Evolutionary conservation across 805 yeast species (phyloP).

Genomic region (Spathaspora gorwiae): DNA sequence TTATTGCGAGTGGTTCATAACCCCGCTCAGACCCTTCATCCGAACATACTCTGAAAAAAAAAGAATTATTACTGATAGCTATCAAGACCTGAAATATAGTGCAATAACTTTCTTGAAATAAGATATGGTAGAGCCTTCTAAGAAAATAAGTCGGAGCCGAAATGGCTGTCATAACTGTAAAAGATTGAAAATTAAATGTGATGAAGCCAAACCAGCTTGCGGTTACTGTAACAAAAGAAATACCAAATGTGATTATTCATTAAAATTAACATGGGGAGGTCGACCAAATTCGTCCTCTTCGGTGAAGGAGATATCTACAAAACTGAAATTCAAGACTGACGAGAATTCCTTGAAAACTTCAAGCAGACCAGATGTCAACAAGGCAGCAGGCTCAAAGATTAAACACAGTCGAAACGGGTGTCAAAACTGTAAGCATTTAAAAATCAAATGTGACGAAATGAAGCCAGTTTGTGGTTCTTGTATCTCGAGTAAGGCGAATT

Average conservation of each 20-base stretch:
- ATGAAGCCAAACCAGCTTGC: constrained; percentile 63
- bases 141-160: constrained; percentile 41
- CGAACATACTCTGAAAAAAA: no score
- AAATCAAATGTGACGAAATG: constrained; percentile 65
- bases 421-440: constrained; percentile 54
- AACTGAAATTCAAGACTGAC: no score
- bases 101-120: no score
- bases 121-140: not conserved
- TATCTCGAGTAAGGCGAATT: constrained; percentile 35
- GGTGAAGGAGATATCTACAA: constrained; percentile 16
- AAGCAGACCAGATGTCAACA: no score
- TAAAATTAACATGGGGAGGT: constrained; percentile 72
- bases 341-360: no score
- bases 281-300: constrained; percentile 43
- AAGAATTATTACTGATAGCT: no score
- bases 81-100: no score
- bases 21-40: no score
- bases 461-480: constrained; percentile 64
- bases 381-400: constrained; percentile 5
- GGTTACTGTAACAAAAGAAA: constrained; percentile 47
- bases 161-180: constrained; percentile 63
- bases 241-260: constrained; percentile 55
- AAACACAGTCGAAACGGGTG: constrained; percentile 57
- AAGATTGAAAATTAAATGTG: constrained; percentile 61
- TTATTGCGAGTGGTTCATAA: no score